Conservation (phyloP, 2,329 filamentous ascomycete genomes). For the Pseudocercospora vitis region DNA sequence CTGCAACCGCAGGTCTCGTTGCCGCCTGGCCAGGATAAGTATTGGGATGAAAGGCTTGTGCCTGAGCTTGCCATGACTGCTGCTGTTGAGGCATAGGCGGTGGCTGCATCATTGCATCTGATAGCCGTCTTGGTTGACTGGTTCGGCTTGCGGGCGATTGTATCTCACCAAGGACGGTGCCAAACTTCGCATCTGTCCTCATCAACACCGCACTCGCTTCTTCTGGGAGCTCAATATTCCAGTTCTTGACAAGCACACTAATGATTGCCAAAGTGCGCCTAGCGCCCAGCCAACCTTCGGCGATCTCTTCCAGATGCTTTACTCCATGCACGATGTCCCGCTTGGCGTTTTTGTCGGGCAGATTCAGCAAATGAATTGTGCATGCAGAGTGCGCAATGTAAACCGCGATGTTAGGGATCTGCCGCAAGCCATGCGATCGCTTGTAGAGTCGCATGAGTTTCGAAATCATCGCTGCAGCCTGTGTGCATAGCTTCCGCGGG, state of each 20-base stretch:
- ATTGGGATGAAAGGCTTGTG: not conserved
- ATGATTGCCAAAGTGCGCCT: slow-evolving; percentile 81
- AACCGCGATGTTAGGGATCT: slow-evolving; percentile 94
- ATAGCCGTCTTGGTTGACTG: slow-evolving; percentile 10
- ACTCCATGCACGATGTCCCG: slow-evolving; percentile 88
- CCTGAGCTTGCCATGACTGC: slow-evolving; percentile 17
- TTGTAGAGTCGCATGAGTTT: slow-evolving; percentile 95
- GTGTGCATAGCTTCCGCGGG: slow-evolving; percentile 84
- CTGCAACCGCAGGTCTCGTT: not conserved
- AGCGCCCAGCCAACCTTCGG: slow-evolving; percentile 90
- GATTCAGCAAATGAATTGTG: slow-evolving; percentile 88
- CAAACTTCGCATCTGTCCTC: slow-evolving; percentile 77
- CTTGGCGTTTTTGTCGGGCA: slow-evolving; percentile 87
- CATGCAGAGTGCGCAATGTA: slow-evolving; percentile 95
- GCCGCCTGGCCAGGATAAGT: not conserved
- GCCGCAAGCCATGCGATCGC: slow-evolving; percentile 81
- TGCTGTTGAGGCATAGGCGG: slow-evolving; percentile 3
- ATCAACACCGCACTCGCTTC: slow-evolving; percentile 76
- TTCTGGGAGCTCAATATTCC: slow-evolving; percentile 81
- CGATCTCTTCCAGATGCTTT: slow-evolving; percentile 91
- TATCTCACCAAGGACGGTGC: slow-evolving; percentile 63
- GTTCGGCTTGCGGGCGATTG: slow-evolving; percentile 47
- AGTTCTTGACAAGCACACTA: slow-evolving; percentile 80
- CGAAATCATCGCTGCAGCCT: slow-evolving; percentile 84
- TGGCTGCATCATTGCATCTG: slow-evolving; percentile 17